These are phyloP conservation scores for Triglochin maritima DNA, from an alignment of 106 monocot species.

Conservation along the genomic window DNA sequence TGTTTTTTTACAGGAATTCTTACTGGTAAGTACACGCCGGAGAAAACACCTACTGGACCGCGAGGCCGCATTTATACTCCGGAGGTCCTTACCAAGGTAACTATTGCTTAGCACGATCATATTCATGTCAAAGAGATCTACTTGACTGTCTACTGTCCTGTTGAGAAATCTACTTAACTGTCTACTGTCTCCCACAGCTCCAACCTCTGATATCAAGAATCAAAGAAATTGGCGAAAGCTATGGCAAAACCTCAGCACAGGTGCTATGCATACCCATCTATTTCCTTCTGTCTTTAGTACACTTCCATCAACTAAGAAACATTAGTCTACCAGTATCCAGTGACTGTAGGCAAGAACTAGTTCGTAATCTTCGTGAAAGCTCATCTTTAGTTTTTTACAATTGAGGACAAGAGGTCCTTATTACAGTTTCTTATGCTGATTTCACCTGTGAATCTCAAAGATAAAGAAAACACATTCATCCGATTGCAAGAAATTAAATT, in stretches of 20 bases:
- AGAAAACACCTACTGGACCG: conserved; percentile 85
- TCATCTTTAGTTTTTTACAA: no score
- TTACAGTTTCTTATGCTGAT: no score
- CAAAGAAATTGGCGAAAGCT: conserved; percentile 62
- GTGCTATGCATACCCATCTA: conserved; percentile 11
- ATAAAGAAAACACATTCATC: no score
- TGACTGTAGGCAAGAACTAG: background rate
- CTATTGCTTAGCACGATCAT: background rate
- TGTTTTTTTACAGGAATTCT: conserved; percentile 46
- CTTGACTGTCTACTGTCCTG: background rate
- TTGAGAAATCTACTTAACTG: background rate
- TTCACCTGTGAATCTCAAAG: no score
- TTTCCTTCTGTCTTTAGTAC: background rate
- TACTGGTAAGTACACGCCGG: conserved; percentile 87
- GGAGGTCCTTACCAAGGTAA: conserved; percentile 63
- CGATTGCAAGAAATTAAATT: no score
- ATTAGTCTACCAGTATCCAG: background rate
- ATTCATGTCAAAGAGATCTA: background rate
- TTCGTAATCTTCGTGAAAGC: no score
- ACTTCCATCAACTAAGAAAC: background rate
- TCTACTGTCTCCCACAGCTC: conserved; percentile 33
- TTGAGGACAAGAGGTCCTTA: no score
- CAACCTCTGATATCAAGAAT: conserved; percentile 70
- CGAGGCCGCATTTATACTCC: conserved; percentile 86
- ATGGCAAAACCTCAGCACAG: conserved; percentile 81